Percentiles rank a stretch among this genome's conserved stretches.
These are phyloP conservation scores for Tephrocybe sp. DNA, from an alignment of 768 basidiomycete genomes.

Conservation along the genomic window DNA sequence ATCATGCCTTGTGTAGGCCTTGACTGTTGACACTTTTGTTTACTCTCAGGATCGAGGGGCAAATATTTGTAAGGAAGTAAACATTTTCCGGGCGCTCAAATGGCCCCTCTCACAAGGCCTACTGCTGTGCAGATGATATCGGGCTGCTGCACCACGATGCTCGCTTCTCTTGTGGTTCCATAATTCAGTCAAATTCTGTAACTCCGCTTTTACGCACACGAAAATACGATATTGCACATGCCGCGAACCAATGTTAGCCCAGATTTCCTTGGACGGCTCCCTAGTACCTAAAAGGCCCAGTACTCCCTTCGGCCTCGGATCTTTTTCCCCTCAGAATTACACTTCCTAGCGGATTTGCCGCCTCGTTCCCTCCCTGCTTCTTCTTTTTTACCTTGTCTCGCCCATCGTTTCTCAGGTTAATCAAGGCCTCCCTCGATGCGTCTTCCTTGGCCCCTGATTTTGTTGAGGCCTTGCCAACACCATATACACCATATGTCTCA, in stretches of 20 bases:
- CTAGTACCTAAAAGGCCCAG: neutral
- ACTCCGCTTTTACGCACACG: neutral
- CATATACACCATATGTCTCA: slow-evolving; percentile 8
- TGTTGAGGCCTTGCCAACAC: neutral
- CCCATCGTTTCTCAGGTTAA: slow-evolving; percentile 3
- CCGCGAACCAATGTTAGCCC: neutral
- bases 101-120: neutral
- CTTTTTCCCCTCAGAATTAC: neutral
- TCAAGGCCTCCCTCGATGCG: slow-evolving; percentile 7
- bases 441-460: slow-evolving; percentile 13
- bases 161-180: neutral
- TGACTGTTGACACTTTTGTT: too few species aligned
- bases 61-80: neutral
- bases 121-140: neutral
- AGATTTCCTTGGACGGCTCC: neutral
- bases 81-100: neutral
- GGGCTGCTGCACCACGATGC: neutral
- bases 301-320: neutral
- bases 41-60: too few species aligned
- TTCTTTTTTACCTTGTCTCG: neutral
- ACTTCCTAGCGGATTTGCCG: neutral
- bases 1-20: too few species aligned
- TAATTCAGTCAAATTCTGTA: too few species aligned
- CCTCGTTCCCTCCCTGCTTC: neutral
- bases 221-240: neutral